Conservation (phyloP, 163 green algal genomes). For the Botryococcus braunii region DNA sequence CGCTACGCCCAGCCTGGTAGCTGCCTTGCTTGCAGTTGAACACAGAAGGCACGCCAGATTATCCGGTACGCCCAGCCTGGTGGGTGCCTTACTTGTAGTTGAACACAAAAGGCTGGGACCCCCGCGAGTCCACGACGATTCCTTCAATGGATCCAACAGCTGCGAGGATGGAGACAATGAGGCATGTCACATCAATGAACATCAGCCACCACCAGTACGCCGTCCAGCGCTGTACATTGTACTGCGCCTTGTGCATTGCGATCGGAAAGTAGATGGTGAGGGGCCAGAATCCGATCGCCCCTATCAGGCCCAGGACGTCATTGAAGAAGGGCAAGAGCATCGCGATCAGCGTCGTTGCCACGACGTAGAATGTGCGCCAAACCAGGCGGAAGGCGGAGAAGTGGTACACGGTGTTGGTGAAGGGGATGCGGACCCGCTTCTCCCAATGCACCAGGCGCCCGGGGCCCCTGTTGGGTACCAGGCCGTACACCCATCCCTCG, state of each 20-base stretch:
- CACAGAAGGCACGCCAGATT: no score
- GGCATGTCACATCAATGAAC: conserved; percentile 26
- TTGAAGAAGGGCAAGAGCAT: conserved; percentile 26
- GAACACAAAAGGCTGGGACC: no score
- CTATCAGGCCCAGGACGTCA: conserved; percentile 33
- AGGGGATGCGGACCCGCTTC: no score
- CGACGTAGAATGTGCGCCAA: conserved; percentile 29
- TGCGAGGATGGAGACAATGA: conserved; percentile 21
- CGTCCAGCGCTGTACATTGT: not conserved
- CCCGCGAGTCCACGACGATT: conserved; percentile 11
- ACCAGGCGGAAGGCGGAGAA: conserved; percentile 7
- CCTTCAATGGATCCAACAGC: conserved; percentile 14
- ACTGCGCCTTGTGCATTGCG: conserved; percentile 15
- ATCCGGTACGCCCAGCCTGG: no score
- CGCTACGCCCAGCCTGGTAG: no score
- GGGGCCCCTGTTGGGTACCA: no score
- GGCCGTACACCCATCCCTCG: no score
- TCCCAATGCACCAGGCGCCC: no score
- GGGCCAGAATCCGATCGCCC: conserved; percentile 37
- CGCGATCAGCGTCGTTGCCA: conserved; percentile 22
- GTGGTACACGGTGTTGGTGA: not conserved
- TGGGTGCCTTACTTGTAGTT: no score
- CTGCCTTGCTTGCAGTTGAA: no score
- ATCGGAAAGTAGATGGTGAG: conserved; percentile 38
- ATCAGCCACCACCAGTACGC: conserved; percentile 12